Percentiles rank a stretch among this genome's conserved stretches.
These are phyloP conservation scores for Ceratorhiza oryzae-sativae DNA, from an alignment of 1,284 basidiomycete species.

Conservation along the genomic window DNA sequence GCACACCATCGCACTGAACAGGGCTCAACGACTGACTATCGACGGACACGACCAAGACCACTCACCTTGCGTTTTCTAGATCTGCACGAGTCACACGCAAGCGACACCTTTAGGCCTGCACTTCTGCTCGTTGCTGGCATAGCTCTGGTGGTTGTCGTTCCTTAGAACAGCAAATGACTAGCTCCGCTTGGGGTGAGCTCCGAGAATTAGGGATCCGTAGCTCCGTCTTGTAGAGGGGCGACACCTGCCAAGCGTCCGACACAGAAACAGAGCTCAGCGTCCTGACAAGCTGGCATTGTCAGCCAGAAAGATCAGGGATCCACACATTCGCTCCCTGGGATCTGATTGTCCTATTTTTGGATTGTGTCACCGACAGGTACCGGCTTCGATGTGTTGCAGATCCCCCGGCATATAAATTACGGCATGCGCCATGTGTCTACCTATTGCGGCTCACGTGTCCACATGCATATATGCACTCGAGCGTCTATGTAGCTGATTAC, in stretches of 20 bases:
- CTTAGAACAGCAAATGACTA: not conserved
- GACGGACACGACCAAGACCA: not conserved
- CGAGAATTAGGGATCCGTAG: not conserved
- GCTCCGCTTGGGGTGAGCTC: not conserved
- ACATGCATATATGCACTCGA: too few relatives aligned
- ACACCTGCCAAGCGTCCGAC: not conserved
- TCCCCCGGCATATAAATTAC: not conserved
- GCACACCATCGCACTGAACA: conserved; percentile 13
- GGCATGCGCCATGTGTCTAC: too few relatives aligned
- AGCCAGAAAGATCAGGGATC: not conserved
- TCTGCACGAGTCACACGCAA: conserved; percentile 27
- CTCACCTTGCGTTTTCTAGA: conserved; percentile 29
- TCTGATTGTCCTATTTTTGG: not conserved
- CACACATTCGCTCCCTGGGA: not conserved
- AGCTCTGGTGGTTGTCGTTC: not conserved
- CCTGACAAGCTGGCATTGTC: conserved; percentile 1
- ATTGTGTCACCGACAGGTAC: not conserved
- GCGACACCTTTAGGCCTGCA: conserved; percentile 29
- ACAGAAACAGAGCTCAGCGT: not conserved
- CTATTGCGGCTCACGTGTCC: too few relatives aligned
- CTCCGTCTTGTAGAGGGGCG: not conserved
- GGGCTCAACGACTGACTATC: too few relatives aligned
- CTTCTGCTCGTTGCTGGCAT: conserved; percentile 31
- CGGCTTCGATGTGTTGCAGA: not conserved
- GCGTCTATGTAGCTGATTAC: too few relatives aligned